Evolutionary conservation across 2,329 filamentous ascomycete genomes (phyloP).

Genomic region (Fusarium oligoseptatum): DNA sequence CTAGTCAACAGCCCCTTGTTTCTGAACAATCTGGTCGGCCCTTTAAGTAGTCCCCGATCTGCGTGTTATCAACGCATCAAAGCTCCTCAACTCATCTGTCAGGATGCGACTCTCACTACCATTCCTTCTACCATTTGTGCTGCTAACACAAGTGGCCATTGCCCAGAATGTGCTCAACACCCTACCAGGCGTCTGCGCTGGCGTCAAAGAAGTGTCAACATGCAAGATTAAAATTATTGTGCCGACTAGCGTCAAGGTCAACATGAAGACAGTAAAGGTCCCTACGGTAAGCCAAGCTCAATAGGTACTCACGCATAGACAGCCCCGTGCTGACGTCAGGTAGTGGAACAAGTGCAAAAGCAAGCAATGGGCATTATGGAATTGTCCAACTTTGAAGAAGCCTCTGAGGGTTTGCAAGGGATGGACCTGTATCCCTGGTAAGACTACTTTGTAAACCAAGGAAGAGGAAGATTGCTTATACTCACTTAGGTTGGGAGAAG

Average conservation of each 20-base stretch:
- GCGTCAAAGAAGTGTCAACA: background rate
- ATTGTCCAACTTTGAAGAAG: background rate
- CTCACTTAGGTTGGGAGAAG: background rate
- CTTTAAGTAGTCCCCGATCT: background rate
- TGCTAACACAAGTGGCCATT: background rate
- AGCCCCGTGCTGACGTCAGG: background rate
- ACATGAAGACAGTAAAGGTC: background rate
- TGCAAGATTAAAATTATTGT: background rate
- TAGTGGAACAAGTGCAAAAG: constrained; percentile 12
- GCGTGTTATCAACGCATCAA: background rate
- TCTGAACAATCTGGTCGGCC: no score
- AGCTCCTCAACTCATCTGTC: background rate
- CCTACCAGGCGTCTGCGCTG: background rate
- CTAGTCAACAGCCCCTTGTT: background rate
- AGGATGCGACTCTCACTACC: background rate
- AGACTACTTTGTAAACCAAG: fast-evolving
- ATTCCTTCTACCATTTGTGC: background rate
- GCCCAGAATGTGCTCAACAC: background rate
- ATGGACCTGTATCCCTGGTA: background rate
- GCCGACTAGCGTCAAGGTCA: background rate
- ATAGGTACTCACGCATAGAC: background rate
- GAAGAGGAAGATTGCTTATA: background rate
- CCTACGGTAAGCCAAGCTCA: background rate
- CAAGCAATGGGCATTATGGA: background rate
- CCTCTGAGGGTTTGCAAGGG: background rate